Conservation (phyloP, 345 rosid species). For the Ceriops zippeliana region DNA sequence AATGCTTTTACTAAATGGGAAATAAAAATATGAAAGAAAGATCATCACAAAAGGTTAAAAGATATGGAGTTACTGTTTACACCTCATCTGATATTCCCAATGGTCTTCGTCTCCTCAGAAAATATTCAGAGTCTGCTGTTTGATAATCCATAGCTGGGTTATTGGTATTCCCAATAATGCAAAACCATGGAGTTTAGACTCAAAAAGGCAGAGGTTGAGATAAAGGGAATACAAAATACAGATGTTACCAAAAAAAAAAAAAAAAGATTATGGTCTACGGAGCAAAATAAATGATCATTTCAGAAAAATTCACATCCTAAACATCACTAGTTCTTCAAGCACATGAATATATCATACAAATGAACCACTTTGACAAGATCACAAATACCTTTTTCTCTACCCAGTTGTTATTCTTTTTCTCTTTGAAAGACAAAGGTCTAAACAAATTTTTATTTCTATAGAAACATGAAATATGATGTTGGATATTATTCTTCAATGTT, state of each 20-base stretch:
- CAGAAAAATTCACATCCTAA: not conserved
- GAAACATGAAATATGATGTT: no score
- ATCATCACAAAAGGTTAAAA: not conserved
- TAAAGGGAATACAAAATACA: not conserved
- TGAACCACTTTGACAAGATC: no score
- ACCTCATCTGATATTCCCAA: conserved; percentile 80
- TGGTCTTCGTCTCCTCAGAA: conserved; percentile 65
- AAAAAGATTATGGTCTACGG: not conserved
- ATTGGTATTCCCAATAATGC: conserved; percentile 28
- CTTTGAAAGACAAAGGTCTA: no score
- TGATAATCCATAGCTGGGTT: conserved; percentile 65
- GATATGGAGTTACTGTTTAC: conserved; percentile 1
- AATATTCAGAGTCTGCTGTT: conserved; percentile 75
- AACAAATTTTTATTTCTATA: no score
- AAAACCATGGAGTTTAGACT: no score
- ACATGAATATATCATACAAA: no score
- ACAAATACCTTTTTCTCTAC: no score
- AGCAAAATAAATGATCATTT: not conserved
- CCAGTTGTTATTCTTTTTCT: no score
- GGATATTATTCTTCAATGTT: no score
- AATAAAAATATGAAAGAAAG: not conserved
- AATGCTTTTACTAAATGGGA: not conserved
- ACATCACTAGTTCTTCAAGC: not conserved
- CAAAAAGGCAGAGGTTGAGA: not conserved
- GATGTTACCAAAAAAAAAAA: not conserved